A percentile compares a stretch with the other conserved stretches of the same genome.
Conservation (phyloP, 2,329 filamentous ascomycete genomes). For the Hypoxylon sp. region DNA sequence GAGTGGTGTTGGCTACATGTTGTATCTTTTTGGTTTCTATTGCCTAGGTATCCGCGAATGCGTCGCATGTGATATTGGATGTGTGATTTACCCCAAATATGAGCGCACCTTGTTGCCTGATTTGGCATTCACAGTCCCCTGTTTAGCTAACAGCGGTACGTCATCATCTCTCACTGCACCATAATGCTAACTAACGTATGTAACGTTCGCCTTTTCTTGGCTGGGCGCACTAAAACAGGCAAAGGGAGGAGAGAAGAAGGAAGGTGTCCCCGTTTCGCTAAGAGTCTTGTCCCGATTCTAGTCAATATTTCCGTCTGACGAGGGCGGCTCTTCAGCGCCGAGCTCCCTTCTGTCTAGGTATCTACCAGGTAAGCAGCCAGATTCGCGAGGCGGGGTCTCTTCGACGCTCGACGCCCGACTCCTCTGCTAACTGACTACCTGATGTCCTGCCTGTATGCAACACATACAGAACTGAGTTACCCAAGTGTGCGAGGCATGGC, state of each 20-base stretch:
- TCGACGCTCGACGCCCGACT: not conserved
- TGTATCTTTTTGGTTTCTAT: not conserved
- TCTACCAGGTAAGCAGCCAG: not conserved
- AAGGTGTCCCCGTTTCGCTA: not conserved
- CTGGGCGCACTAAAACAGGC: not conserved
- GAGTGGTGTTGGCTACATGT: too few species aligned
- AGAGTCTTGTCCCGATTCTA: not conserved
- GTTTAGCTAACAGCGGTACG: not conserved
- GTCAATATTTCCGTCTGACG: not conserved
- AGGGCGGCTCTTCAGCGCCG: not conserved
- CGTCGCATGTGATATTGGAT: not conserved
- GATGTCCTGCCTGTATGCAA: not conserved
- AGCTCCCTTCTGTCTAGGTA: not conserved
- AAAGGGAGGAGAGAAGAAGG: not conserved
- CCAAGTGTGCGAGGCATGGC: conserved; percentile 10
- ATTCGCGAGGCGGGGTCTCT: not conserved
- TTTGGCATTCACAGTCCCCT: not conserved
- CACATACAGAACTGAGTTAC: not conserved
- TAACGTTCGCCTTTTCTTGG: conserved; percentile 1
- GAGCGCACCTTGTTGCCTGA: not conserved
- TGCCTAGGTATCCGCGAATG: not conserved
- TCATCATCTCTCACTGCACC: not conserved
- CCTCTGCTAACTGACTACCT: not conserved
- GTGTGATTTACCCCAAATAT: not conserved
- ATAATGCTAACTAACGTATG: not conserved